Conservation (phyloP, 1,139 yeast species). For the Sugiyamaella paludigena region DNA sequence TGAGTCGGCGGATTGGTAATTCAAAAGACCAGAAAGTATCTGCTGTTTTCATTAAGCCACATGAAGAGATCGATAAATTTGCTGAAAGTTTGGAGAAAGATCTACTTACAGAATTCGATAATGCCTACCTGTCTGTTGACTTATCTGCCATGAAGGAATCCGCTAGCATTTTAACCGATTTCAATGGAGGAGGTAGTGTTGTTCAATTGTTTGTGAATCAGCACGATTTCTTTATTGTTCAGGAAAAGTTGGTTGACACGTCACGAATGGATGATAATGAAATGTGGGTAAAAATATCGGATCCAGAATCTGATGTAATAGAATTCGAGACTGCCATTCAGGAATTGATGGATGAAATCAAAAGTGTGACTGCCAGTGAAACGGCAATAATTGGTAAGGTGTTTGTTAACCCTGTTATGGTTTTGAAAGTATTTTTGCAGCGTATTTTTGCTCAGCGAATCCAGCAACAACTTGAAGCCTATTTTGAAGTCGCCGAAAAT, state of each 20-base stretch:
- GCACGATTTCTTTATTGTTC: slow-evolving; percentile 65
- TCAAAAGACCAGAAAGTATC: slow-evolving; percentile 43
- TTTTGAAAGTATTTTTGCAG: slow-evolving; percentile 67
- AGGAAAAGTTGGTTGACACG: slow-evolving; percentile 43
- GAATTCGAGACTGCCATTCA: slow-evolving; percentile 43
- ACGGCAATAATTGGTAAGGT: slow-evolving; percentile 71
- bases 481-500: slow-evolving; percentile 63
- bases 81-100: slow-evolving; percentile 75
- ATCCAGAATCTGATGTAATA: slow-evolving; percentile 44
- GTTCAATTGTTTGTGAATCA: slow-evolving; percentile 81
- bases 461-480: slow-evolving; percentile 61
- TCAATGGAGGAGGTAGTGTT: slow-evolving; percentile 82
- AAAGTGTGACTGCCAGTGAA: slow-evolving; percentile 58
- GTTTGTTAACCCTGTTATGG: slow-evolving; percentile 65
- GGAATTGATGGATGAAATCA: slow-evolving; percentile 44
- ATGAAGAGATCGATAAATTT: slow-evolving; percentile 58
- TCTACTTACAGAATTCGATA: slow-evolving; percentile 41
- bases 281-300: slow-evolving; percentile 49
- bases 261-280: slow-evolving; percentile 38
- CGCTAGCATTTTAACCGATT: slow-evolving; percentile 73
- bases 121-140: slow-evolving; percentile 51
- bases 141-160: slow-evolving; percentile 73
- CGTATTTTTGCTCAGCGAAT: slow-evolving; percentile 74
- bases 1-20: slow-evolving; percentile 55
- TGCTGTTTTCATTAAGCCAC: slow-evolving; percentile 41